These are phyloP conservation scores for Perilla frutescens DNA, from an alignment of 257 asterid genomes.

Conservation along the genomic window DNA sequence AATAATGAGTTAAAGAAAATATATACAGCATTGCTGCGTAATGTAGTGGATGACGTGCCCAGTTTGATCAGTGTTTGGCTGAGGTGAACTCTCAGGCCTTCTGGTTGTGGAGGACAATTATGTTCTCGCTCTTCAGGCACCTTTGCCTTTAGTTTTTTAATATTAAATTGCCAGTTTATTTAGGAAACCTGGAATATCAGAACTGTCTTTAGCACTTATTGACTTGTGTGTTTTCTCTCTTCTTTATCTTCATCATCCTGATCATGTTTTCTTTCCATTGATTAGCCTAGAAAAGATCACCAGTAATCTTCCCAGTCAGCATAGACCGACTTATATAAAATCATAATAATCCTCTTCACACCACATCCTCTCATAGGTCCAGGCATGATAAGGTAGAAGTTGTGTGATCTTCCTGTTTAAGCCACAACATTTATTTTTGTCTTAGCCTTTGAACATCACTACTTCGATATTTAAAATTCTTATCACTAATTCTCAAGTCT, in stretches of 20 bases:
- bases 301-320: neutral
- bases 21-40: neutral
- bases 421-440: too few relatives aligned
- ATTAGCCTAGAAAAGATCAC: neutral
- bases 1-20: neutral
- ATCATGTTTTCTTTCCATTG: neutral
- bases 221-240: neutral
- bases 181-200: neutral
- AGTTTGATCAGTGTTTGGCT: neutral
- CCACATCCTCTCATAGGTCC: neutral
- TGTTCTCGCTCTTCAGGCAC: neutral
- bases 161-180: neutral
- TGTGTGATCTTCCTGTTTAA: too few relatives aligned
- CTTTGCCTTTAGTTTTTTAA: neutral
- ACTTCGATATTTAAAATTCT: neutral
- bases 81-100: conserved; percentile 2
- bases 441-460: too few relatives aligned
- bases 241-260: neutral
- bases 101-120: neutral
- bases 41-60: conserved; percentile 3
- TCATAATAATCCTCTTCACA: neutral
- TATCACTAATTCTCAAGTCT: neutral
- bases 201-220: neutral
- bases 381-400: neutral
- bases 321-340: neutral